phyloP scores from a whole-genome alignment of 2,329 filamentous ascomycete species.

The Clarireedia hainanense region DNA sequence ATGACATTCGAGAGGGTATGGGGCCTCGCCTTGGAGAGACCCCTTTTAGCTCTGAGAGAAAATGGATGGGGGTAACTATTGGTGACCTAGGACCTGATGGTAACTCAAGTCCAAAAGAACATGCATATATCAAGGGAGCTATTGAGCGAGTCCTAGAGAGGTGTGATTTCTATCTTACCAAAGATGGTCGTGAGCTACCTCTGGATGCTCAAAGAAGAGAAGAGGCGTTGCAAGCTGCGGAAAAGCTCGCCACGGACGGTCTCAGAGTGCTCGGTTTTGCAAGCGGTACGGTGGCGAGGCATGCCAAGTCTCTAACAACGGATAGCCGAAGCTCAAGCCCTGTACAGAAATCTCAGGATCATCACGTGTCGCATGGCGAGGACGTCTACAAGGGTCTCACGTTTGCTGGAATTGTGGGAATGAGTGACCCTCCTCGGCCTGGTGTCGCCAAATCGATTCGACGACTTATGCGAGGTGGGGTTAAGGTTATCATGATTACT shows the following conservation, averaged over 20 bases:
- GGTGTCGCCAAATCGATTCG: conserved; percentile 86
- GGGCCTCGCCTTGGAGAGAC: conserved; percentile 78
- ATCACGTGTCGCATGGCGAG: conserved; percentile 43
- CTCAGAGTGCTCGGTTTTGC: conserved; percentile 89
- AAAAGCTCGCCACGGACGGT: conserved; percentile 80
- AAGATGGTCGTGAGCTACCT: conserved; percentile 77
- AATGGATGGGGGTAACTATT: conserved; percentile 98
- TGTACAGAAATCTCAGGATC: conserved; percentile 27
- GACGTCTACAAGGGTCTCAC: conserved; percentile 75
- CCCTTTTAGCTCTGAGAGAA: conserved; percentile 92
- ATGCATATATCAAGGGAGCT: conserved; percentile 93
- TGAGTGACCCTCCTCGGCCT: conserved; percentile 91
- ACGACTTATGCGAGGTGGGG: conserved; percentile 83
- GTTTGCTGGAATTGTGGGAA: conserved; percentile 89
- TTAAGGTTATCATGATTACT: conserved; percentile 98
- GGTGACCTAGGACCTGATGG: conserved; percentile 34
- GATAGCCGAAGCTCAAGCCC: conserved; percentile 44
- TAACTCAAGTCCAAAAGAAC: conserved; percentile 46
- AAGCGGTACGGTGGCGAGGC: conserved; percentile 61
- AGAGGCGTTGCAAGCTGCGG: conserved; percentile 71
- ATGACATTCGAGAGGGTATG: conserved; percentile 80
- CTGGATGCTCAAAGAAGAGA: conserved; percentile 69
- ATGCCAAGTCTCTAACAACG: conserved; percentile 33
- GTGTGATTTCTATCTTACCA: conserved; percentile 85
- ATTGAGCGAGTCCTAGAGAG: conserved; percentile 78